These are phyloP conservation scores for Anisodus acutangulus DNA, from an alignment of 257 asterid genomes.

Conservation along the genomic window DNA sequence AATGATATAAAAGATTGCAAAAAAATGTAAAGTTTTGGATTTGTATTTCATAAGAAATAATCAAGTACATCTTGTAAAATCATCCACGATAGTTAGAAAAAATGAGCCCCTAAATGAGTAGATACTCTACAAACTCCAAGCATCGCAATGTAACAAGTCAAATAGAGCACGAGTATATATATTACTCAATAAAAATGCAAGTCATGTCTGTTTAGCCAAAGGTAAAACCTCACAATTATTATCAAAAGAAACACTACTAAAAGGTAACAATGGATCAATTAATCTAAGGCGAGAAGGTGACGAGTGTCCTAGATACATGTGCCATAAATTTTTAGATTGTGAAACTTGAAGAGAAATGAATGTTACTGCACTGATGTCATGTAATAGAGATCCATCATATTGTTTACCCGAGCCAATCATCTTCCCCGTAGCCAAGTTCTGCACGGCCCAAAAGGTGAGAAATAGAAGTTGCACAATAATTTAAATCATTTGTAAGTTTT, in stretches of 20 bases:
- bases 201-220: not conserved
- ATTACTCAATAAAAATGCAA: slow-evolving; percentile 27
- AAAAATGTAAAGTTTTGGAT: not conserved
- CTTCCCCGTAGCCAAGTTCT: slow-evolving; percentile 26
- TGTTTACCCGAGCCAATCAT: slow-evolving; percentile 31
- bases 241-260: not conserved
- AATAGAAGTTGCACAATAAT: slow-evolving; percentile 3
- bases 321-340: not conserved
- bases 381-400: slow-evolving; percentile 30
- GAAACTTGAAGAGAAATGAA: not conserved
- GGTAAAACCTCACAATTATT: not conserved
- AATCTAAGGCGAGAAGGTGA: not conserved
- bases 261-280: not conserved
- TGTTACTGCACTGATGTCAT: not conserved
- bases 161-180: slow-evolving; percentile 16
- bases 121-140: slow-evolving; percentile 27
- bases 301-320: not conserved
- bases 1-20: not conserved
- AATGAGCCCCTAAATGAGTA: not conserved
- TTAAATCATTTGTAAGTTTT: not conserved
- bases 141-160: slow-evolving; percentile 28
- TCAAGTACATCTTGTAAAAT: slow-evolving; percentile 20
- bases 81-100: not conserved
- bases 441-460: slow-evolving; percentile 2
- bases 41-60: slow-evolving; percentile 1